Evolutionary conservation across 2,329 filamentous ascomycete species (phyloP).

Genomic region (Aspergillus felis): DNA sequence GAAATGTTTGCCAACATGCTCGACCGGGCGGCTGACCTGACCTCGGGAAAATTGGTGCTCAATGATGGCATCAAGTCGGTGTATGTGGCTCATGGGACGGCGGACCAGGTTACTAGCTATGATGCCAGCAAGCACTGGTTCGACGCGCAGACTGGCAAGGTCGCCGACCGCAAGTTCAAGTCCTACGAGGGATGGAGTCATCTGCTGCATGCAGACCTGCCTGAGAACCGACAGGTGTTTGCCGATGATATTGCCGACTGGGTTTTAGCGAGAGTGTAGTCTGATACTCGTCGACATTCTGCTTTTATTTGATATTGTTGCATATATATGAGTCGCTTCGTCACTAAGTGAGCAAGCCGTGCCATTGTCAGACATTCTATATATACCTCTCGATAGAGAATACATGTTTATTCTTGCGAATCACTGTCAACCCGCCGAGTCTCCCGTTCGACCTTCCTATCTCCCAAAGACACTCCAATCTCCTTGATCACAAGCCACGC

Average conservation of each 20-base stretch:
- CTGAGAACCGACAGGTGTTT: background rate
- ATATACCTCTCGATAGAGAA: background rate
- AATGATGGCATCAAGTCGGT: constrained; percentile 5
- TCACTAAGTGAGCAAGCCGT: background rate
- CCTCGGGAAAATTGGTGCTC: background rate
- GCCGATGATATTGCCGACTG: background rate
- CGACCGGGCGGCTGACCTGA: constrained; percentile 1
- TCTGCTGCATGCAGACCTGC: constrained; percentile 4
- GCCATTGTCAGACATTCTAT: background rate
- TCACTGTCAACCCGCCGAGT: background rate
- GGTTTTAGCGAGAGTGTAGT: background rate
- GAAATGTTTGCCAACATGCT: constrained; percentile 7
- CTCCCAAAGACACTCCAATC: constrained; percentile 43
- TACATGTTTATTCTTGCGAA: background rate
- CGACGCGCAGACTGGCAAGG: constrained; percentile 2
- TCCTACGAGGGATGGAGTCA: constrained; percentile 8
- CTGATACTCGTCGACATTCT: background rate
- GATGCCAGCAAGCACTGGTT: constrained; percentile 6
- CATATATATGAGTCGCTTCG: background rate
- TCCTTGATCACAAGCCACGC: constrained; percentile 64
- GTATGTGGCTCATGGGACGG: constrained; percentile 5
- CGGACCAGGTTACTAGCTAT: constrained; percentile 5
- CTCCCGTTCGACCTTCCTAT: constrained; percentile 28
- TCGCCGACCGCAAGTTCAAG: constrained; percentile 1
- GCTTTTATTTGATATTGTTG: background rate